phyloP scores from a whole-genome alignment of 257 asterid genomes.

The Solanum medicagineum region DNA sequence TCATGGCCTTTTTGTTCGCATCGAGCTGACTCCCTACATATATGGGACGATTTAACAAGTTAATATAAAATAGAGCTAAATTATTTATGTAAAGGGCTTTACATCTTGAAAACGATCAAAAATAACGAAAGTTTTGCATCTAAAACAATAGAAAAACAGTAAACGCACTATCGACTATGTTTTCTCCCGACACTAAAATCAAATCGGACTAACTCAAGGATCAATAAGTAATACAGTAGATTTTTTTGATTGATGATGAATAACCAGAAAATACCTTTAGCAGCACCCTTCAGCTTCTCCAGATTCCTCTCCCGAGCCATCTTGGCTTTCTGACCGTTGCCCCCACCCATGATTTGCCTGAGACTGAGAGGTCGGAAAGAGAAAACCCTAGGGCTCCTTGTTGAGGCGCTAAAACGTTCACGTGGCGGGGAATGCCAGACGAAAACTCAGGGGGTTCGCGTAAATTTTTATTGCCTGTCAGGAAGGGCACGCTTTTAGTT shows the following conservation, averaged over 20 bases:
- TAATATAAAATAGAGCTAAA: neutral
- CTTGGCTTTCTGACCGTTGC: conserved; percentile 72
- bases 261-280: neutral
- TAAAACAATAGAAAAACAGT: neutral
- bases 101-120: too few species aligned
- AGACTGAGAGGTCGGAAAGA: neutral
- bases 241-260: neutral
- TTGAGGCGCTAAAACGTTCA: neutral
- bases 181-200: neutral
- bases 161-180: neutral
- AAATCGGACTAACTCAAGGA: neutral
- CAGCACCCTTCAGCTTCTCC: conserved; percentile 45
- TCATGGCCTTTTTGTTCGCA: conserved; percentile 83
- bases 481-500: too few species aligned
- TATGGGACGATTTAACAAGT: neutral
- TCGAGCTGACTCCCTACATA: conserved; percentile 78
- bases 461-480: too few species aligned
- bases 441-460: neutral
- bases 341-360: conserved; percentile 55
- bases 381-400: neutral
- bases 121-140: neutral
- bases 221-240: neutral
- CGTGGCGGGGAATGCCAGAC: neutral
- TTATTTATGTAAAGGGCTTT: neutral
- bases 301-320: conserved; percentile 79